phyloP scores from a whole-genome alignment of 495 filamentous ascomycete genomes.

The Penicillium samsonianum region DNA sequence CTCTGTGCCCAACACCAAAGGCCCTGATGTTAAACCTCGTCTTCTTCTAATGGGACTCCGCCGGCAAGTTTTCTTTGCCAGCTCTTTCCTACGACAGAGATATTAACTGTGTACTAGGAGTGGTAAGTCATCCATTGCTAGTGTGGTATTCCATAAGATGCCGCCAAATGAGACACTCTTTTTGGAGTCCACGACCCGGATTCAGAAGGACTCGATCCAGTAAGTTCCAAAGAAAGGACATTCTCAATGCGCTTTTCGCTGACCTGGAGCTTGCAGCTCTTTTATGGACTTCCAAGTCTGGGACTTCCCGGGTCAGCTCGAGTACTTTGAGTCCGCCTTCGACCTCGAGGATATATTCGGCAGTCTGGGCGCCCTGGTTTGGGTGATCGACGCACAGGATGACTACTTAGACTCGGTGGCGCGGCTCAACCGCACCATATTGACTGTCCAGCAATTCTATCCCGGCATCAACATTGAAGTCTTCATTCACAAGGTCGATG shows the following conservation, averaged over 20 bases:
- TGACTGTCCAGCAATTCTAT: constrained; percentile 82
- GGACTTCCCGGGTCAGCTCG: constrained; percentile 94
- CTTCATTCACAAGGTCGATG: constrained; percentile 98
- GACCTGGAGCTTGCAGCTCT: constrained; percentile 56
- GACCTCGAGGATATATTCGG: constrained; percentile 93
- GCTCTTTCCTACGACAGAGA: neutral
- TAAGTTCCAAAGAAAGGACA: constrained; percentile 41
- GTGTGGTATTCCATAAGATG: constrained; percentile 97
- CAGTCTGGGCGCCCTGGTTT: constrained; percentile 89
- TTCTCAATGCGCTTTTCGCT: neutral
- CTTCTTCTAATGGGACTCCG: constrained; percentile 93
- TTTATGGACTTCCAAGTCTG: constrained; percentile 99
- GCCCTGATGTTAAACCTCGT: constrained; percentile 69
- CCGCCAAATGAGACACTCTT: constrained; percentile 93
- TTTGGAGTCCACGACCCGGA: constrained; percentile 86
- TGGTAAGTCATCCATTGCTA: constrained; percentile 96
- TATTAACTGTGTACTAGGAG: constrained; percentile 58
- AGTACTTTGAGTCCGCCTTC: constrained; percentile 80
- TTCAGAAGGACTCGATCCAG: constrained; percentile 92
- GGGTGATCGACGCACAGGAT: constrained; percentile 98
- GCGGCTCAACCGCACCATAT: constrained; percentile 81
- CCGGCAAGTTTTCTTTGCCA: constrained; percentile 57
- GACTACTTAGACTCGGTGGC: constrained; percentile 89
- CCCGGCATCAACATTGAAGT: constrained; percentile 94
- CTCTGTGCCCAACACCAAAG: constrained; percentile 35